Evolutionary conservation across 2,329 filamentous ascomycete species (phyloP).

Genomic region (Ceratocystis ficicola): DNA sequence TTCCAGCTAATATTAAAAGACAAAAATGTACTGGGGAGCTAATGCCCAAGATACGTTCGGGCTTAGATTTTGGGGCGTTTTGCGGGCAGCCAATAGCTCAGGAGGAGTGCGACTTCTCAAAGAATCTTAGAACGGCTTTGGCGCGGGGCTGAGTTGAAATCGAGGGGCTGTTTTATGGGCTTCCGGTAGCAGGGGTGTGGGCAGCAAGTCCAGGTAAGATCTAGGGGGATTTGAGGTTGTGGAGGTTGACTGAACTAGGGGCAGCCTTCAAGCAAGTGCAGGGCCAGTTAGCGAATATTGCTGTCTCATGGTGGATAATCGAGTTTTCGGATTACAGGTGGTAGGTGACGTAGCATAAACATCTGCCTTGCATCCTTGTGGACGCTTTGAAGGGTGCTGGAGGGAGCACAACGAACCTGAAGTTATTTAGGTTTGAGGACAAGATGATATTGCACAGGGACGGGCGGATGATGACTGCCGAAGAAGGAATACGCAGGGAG

Average conservation of each 20-base stretch:
- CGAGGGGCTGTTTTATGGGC: conserved; percentile 21
- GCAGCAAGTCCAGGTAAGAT: conserved; percentile 1
- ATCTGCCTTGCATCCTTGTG: not conserved
- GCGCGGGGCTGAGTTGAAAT: conserved; percentile 22
- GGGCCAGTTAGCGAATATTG: conserved; percentile 11
- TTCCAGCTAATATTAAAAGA: conserved; percentile 14
- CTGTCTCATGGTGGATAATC: not conserved
- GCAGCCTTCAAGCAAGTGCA: conserved; percentile 8
- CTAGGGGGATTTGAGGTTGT: conserved; percentile 3
- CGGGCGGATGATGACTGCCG: not conserved
- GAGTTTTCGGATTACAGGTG: not conserved
- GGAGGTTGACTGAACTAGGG: not conserved
- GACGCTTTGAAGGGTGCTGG: not conserved
- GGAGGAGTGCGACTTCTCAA: conserved; percentile 3
- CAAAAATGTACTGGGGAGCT: conserved; percentile 18
- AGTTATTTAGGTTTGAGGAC: not conserved
- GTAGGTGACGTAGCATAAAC: conserved; percentile 10
- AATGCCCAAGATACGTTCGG: conserved; percentile 15
- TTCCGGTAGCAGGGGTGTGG: conserved; percentile 10
- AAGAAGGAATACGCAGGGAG: not conserved
- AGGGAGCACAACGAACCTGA: not conserved
- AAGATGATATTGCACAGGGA: not conserved
- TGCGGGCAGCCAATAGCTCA: conserved; percentile 11
- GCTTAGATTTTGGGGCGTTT: conserved; percentile 4
- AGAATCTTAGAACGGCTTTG: conserved; percentile 14